Evolutionary conservation across 176 grass and related monocot genomes (phyloP).

Genomic region (Poa annua): DNA sequence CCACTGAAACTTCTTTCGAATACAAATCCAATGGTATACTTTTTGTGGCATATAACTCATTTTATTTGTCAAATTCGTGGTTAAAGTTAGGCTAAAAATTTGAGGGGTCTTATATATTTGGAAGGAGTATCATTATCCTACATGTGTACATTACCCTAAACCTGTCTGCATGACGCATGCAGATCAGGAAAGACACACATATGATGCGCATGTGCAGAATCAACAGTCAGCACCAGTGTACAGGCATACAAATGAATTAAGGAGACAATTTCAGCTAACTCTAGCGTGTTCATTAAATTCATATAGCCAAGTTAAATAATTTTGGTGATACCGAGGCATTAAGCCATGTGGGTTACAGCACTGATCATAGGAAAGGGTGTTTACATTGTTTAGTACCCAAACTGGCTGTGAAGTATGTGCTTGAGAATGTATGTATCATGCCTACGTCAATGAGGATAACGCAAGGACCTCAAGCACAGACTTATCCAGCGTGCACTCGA

Average conservation of each 20-base stretch:
- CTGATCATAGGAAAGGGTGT: background rate
- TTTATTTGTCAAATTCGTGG: background rate
- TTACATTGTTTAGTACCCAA: background rate
- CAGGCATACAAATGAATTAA: background rate
- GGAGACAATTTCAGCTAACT: background rate
- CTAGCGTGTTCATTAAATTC: background rate
- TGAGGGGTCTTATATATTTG: background rate
- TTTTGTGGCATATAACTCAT: background rate
- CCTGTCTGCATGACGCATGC: background rate
- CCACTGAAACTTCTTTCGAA: background rate
- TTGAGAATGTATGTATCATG: constrained; percentile 2
- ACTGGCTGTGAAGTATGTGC: background rate
- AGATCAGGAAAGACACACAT: constrained; percentile 19
- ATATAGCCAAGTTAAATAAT: background rate
- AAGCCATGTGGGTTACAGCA: constrained; percentile 18
- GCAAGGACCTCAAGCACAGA: background rate
- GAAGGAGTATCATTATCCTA: background rate
- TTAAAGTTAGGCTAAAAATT: background rate
- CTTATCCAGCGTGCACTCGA: background rate
- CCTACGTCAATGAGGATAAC: constrained; percentile 22
- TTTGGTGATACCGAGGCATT: background rate
- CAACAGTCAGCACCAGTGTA: constrained; percentile 1
- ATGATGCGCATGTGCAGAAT: background rate
- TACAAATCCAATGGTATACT: background rate
- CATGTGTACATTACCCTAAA: background rate